Evolutionary conservation across 73 alveolate species (phyloP), one percentile per base, ranked within the genome.

Genomic region (Paramecium pentaurelia): DNA sequence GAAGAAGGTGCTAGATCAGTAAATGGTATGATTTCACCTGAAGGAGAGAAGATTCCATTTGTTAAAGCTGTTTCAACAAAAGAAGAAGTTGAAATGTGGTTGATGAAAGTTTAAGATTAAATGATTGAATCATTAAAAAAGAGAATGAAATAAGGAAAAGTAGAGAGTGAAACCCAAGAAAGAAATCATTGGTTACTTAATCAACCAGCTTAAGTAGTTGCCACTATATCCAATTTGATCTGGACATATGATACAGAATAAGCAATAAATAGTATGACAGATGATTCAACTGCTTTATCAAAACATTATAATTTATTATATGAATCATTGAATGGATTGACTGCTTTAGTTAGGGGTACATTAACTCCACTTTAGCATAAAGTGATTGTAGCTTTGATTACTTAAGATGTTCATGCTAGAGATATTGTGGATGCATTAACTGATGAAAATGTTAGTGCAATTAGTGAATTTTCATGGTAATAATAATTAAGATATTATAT

Each of bases 341-440:
- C 99, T 40, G 95, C 93, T 60, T 94, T 98, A 95, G 98, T 97
- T 16, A 96, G 99, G 60, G 96, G 97, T 49, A 92, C 92, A 75
- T 96, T 98, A 20, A 98, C 96, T 3, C 94, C 96, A 20, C 92
- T 98, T 44, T 95, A 98, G 37, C 96, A 98, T 85, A 95, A 96
- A 44, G 96, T 97, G 18, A 96, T 98, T 20, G 98, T 96, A 60
- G 95, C 99, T 45, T 92, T 98, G 44, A 96, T 98, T 75, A 98
- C 98, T 34, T 95, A 94, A 59, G 98, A 98, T 95, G 99, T 98
- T 64, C 99, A 98, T 94, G 99, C 99, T 32, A 94, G 99, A 93
- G 99, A 97, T 94, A 98, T 97, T 2, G 98, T 98, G n/a, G 97
- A 95, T 20, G 89, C 88, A 36, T 80, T 96, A 34, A 73, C 93